phyloP scores from a whole-genome alignment of 257 asterid species.

The Solanum raphanifolium region DNA sequence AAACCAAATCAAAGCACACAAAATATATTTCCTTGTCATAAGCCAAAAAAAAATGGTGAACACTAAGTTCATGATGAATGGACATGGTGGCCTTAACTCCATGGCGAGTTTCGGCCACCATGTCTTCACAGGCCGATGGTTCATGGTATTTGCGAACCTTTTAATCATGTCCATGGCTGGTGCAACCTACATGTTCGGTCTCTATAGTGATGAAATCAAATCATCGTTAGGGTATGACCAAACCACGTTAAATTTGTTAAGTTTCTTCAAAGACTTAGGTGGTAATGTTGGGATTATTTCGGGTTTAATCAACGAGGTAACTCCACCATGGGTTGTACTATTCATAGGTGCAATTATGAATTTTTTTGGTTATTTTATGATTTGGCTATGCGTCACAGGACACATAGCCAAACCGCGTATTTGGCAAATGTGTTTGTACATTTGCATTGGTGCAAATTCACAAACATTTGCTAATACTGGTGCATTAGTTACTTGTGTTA shows the following conservation, averaged over 20 bases:
- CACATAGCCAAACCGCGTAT: constrained; percentile 24
- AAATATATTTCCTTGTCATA: background rate
- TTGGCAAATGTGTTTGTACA: constrained; percentile 62
- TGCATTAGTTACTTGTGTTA: constrained; percentile 51
- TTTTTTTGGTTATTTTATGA: constrained; percentile 52
- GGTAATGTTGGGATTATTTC: constrained; percentile 46
- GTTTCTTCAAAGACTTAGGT: constrained; percentile 61
- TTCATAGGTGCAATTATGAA: constrained; percentile 41
- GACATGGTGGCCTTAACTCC: constrained; percentile 3
- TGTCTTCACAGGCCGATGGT: constrained; percentile 41
- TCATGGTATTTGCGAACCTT: constrained; percentile 44
- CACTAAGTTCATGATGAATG: background rate
- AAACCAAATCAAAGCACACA: background rate
- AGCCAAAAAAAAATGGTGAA: background rate
- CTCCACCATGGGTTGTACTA: constrained; percentile 63
- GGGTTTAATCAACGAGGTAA: constrained; percentile 40
- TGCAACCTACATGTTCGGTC: constrained; percentile 55
- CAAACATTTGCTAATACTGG: constrained; percentile 59
- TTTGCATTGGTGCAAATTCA: constrained; percentile 54
- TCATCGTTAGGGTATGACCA: constrained; percentile 51
- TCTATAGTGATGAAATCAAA: constrained; percentile 45
- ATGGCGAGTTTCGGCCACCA: constrained; percentile 13
- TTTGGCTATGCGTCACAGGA: constrained; percentile 49
- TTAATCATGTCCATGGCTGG: constrained; percentile 57
- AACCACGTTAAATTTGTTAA: constrained; percentile 38